Conservation (phyloP, 371 early-diverging fungal species). For the Circinella umbellata region DNA sequence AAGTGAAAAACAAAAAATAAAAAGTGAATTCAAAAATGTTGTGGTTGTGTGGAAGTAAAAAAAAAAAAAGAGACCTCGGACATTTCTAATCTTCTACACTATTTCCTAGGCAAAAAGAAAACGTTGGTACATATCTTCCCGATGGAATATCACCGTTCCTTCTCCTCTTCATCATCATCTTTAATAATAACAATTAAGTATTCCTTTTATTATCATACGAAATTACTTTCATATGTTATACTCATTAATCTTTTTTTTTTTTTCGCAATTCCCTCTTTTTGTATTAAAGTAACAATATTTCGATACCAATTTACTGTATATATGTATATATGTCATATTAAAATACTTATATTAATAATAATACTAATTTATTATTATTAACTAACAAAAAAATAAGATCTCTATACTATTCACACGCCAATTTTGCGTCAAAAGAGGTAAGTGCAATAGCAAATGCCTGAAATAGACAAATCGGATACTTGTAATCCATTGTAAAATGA, state of each 20-base stretch:
- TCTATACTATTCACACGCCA: slow-evolving; percentile 79
- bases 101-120: slow-evolving; percentile 7
- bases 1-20: neutral
- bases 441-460: slow-evolving; percentile 96
- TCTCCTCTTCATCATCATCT: neutral
- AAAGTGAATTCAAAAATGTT: too few species aligned
- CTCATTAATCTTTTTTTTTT: too few species aligned
- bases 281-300: too few species aligned
- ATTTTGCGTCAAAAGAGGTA: slow-evolving; percentile 89
- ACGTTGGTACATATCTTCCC: slow-evolving; percentile 4
- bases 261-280: too few species aligned
- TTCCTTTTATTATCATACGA: too few species aligned
- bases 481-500: slow-evolving; percentile 92
- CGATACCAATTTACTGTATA: too few species aligned
- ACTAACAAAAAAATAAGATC: neutral
- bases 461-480: slow-evolving; percentile 92
- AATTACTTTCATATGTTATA: too few species aligned
- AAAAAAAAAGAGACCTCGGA: neutral
- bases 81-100: neutral
- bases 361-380: neutral
- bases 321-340: too few species aligned
- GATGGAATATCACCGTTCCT: neutral
- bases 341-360: too few species aligned
- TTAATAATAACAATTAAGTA: too few species aligned
- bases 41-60: neutral